phyloP scores from a whole-genome alignment of 2,329 filamentous ascomycete genomes.

The Fusarium sororula region DNA sequence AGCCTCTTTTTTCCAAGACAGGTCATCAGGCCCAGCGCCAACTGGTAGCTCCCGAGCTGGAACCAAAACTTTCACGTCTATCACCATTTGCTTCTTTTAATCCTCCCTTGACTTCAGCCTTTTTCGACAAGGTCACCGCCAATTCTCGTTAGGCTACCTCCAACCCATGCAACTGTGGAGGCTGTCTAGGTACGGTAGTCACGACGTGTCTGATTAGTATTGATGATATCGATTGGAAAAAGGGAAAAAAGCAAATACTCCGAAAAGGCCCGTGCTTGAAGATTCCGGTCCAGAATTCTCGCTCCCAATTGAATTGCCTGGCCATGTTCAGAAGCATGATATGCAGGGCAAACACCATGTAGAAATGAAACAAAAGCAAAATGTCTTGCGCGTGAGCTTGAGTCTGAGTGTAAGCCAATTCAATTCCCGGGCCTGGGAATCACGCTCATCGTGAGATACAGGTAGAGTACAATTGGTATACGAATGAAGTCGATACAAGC shows the following conservation, averaged over 20 bases:
- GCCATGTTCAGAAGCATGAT: conserved; percentile 11
- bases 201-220: conserved; percentile 8
- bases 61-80: conserved; percentile 2
- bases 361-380: conserved; percentile 11
- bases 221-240: neutral
- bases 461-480: neutral
- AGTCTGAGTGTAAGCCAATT: conserved; percentile 1
- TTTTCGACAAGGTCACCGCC: conserved; percentile 8
- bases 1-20: conserved; percentile 14
- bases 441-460: conserved; percentile 1
- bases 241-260: conserved; percentile 29
- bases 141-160: neutral
- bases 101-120: conserved; percentile 17
- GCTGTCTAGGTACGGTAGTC: neutral
- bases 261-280: conserved; percentile 26
- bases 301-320: conserved; percentile 3
- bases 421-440: neutral
- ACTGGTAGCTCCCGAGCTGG: conserved; percentile 25
- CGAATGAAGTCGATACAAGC: neutral
- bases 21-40: conserved; percentile 25
- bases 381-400: conserved; percentile 13
- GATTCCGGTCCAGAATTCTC: conserved; percentile 9
- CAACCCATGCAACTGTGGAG: conserved; percentile 9
- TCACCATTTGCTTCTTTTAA: neutral
- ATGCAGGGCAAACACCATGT: conserved; percentile 19